Conservation (phyloP, 805 yeast genomes). For the Metschnikowia reukaufii region DNA sequence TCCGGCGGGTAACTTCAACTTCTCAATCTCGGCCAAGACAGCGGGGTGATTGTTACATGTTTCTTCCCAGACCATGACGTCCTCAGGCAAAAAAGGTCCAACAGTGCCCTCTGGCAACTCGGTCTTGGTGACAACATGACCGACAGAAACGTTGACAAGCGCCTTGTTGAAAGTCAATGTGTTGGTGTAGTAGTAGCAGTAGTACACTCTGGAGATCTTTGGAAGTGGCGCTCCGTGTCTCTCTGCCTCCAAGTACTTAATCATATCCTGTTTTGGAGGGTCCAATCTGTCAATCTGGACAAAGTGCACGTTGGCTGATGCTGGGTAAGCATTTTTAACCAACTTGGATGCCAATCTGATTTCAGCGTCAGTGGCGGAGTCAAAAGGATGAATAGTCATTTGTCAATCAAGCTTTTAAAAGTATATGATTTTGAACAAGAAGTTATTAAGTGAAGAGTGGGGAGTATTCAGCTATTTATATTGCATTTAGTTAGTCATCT, state of each 20-base stretch:
- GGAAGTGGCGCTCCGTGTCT: constrained; percentile 50
- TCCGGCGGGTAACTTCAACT: constrained; percentile 60
- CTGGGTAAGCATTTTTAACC: constrained; percentile 57
- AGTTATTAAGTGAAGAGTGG: not conserved
- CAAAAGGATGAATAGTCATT: constrained; percentile 51
- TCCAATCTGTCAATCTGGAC: constrained; percentile 67
- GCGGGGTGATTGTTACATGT: constrained; percentile 52
- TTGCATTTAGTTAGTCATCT: too few species aligned
- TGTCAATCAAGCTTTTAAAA: too few species aligned
- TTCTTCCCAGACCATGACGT: constrained; percentile 54
- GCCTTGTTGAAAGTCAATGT: constrained; percentile 63
- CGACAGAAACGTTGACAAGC: constrained; percentile 61
- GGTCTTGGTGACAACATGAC: constrained; percentile 58
- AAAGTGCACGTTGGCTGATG: constrained; percentile 57
- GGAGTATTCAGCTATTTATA: not conserved
- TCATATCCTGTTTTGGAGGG: constrained; percentile 76
- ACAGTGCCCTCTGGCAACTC: constrained; percentile 59
- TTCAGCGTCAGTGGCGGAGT: constrained; percentile 58
- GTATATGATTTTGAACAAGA: too few species aligned
- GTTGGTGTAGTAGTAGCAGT: constrained; percentile 64
- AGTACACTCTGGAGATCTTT: constrained; percentile 64
- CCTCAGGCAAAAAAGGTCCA: constrained; percentile 74
- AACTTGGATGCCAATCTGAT: constrained; percentile 57
- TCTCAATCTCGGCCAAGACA: constrained; percentile 63
- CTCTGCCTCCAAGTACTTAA: constrained; percentile 67